Evolutionary conservation across 2,329 filamentous ascomycete genomes (phyloP), one percentile per base, ranked within the genome.

Genomic region (Hypoxylon rubiginosum): DNA sequence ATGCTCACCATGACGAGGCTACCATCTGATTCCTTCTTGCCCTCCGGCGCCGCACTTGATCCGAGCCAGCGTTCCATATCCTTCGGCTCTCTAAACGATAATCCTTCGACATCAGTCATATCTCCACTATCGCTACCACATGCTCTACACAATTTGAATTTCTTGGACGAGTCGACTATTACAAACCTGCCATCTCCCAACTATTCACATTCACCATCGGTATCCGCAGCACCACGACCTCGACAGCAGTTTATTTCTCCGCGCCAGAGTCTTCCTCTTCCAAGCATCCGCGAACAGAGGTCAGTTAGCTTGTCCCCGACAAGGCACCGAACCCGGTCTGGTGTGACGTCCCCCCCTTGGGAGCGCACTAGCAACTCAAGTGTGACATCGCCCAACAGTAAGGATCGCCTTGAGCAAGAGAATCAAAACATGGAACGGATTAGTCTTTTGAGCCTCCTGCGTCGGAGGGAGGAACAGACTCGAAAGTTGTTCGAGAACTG

Each of bases 401-500:
- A 74, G 36, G 70, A 65, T 43, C 59, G 56, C 39, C 39, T 17
- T 43, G 39, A 43, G n/a, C 39, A 43, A n/a, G 39, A 43, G 6
- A n/a, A n/a, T 10, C n/a, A 43, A 3, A 43, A 17, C 39, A 43
- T 43, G 39, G 39, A 43, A 19, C 39, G 17, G 6, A 5, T 21
- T 28, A 36, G 65, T 58, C 21, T 70, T 19, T n/a, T 69, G 45
- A 67, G 41, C 21, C 68, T 76, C 32, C 67, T 75, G 43, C 73
- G 70, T 30, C 73, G 71, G 4, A 72, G 68, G 60, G 73, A 75
- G 28, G 71, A 74, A 17, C 72, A 78, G 57, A 74, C 67, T 56
- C 68, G 74, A 41, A 71, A 66, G 51, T 56, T 77, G 56, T 77
- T 82, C 24, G 83, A 85, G 62, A 83, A 82, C 19, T 86, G 84